Base-by-base conservation (phyloP, 345 rosid genomes). In the Tarenaya hassleriana region DNA sequence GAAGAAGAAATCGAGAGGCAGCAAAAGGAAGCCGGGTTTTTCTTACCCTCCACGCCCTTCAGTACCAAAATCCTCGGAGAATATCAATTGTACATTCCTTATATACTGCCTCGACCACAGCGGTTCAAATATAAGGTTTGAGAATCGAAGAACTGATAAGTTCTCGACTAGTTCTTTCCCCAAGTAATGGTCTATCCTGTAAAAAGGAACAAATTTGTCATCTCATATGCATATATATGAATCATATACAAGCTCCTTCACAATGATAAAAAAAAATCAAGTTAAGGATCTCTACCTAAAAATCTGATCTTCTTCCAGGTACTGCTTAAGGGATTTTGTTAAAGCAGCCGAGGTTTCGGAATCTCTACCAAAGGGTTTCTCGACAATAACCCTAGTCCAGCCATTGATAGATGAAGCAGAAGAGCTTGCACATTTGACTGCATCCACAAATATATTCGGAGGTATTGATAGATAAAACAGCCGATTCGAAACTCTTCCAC, bases 41-140 rank as follows among this genome's bases (percentile, higher is more conserved):
- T n/a, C n/a, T 34, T 83, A 90, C 98, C 98, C 98, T 71, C 98
- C 98, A 31, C 97, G 98, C 54, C 98, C 98, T 79, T 92, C 95
- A 1, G 98, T 92, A 66, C 98, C 98, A 29, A 92, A 92, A 66
- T 92, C 97, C 75, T 88, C 98, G 17, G 98, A 92, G 66, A 92
- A 92, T 72, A 88, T 81, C 9, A 92, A 63, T 61, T 92, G 98
- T 34, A 92, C 97, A 45, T 81, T 92, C 47, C 91, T 73, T 47
- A 92, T 92, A 66, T 88, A 92, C 75, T 83, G 95, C 63, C 98
- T 88, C 44, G 95, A 88, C 98, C 97, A 92, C 52, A 88, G 55
- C 1, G 98, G 98, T 41, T 88, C 98, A 8, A 92, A 92, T 56
- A 92, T 92, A 68, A 92, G 98, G 68, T 92, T 92, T 32, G 98